Evolutionary conservation across 2,329 filamentous ascomycete species (phyloP).

Genomic region (Teratosphaeriaceae sp.): DNA sequence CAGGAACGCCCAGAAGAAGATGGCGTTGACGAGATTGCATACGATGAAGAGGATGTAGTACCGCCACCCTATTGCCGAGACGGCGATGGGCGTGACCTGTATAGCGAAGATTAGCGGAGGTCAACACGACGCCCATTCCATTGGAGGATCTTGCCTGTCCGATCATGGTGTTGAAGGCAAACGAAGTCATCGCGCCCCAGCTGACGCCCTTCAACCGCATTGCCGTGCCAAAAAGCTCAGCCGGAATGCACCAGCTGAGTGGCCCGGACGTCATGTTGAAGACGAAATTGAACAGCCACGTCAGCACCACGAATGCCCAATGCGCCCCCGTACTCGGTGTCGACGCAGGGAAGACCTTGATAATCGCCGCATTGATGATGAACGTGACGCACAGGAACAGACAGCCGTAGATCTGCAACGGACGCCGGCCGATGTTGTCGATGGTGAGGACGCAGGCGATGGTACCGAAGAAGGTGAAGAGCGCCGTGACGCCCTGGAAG

Average conservation of each 20-base stretch:
- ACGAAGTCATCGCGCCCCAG: conserved; percentile 17
- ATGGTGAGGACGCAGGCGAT: conserved; percentile 17
- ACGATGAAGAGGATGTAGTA: conserved; percentile 25
- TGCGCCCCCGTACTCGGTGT: conserved; percentile 13
- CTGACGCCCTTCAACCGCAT: conserved; percentile 21
- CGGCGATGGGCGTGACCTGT: conserved; percentile 22
- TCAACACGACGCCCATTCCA: too few relatives aligned
- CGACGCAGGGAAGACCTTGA: conserved; percentile 13
- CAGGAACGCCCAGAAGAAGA: conserved; percentile 54
- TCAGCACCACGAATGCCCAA: conserved; percentile 22
- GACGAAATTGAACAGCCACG: conserved; percentile 22
- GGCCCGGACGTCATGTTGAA: conserved; percentile 19
- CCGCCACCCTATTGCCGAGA: conserved; percentile 19
- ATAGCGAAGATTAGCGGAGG: too few relatives aligned
- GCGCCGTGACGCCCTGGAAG: conserved; percentile 17
- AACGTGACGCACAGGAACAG: conserved; percentile 16
- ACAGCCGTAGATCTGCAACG: conserved; percentile 18
- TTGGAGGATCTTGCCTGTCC: too few relatives aligned
- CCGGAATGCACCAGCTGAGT: conserved; percentile 23
- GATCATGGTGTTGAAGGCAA: conserved; percentile 29
- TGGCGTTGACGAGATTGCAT: conserved; percentile 21
- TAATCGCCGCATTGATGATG: conserved; percentile 19
- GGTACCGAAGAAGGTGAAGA: conserved; percentile 17
- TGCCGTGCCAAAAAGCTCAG: conserved; percentile 23
- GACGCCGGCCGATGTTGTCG: conserved; percentile 18